Evolutionary conservation across 1,284 basidiomycete species (phyloP).

Genomic region (Cutaneotrichosporon mucoides): DNA sequence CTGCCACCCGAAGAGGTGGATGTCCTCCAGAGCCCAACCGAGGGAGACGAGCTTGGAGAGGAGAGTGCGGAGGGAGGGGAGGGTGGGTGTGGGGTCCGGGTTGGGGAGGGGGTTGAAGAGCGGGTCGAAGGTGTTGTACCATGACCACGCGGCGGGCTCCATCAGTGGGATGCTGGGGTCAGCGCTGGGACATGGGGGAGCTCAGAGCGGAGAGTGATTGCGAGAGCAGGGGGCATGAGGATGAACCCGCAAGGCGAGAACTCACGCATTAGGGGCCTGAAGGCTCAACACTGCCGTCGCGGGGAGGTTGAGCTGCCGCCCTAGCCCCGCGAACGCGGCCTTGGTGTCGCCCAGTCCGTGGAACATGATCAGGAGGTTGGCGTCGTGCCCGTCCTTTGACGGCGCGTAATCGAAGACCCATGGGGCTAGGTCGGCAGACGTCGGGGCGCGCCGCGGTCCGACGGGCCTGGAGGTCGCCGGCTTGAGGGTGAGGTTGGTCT

Average conservation of each 20-base stretch:
- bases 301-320: constrained; percentile 68
- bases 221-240: not conserved
- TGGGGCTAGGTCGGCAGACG: constrained; percentile 25
- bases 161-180: constrained; percentile 68
- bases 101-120: constrained; percentile 71
- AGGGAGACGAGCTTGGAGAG: constrained; percentile 57
- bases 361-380: constrained; percentile 77
- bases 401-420: constrained; percentile 40
- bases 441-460: constrained; percentile 14
- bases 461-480: constrained; percentile 16
- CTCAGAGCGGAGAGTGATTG: no score
- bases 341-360: constrained; percentile 87
- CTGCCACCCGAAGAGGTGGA: constrained; percentile 85
- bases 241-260: no score
- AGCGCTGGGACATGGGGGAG: not conserved
- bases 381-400: constrained; percentile 67
- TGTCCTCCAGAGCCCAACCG: constrained; percentile 61
- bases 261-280: constrained; percentile 70
- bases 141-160: constrained; percentile 72
- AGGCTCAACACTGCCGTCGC: constrained; percentile 78
- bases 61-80: constrained; percentile 53
- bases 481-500: constrained; percentile 26
- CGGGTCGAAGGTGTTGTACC: constrained; percentile 78
- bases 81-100: constrained; percentile 62
- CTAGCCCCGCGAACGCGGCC: constrained; percentile 68